A percentile compares a stretch with the other conserved stretches of the same genome.
Evolutionary conservation across 306 rosid genomes (phyloP).

Genomic region (Glycyrrhiza uralensis): DNA sequence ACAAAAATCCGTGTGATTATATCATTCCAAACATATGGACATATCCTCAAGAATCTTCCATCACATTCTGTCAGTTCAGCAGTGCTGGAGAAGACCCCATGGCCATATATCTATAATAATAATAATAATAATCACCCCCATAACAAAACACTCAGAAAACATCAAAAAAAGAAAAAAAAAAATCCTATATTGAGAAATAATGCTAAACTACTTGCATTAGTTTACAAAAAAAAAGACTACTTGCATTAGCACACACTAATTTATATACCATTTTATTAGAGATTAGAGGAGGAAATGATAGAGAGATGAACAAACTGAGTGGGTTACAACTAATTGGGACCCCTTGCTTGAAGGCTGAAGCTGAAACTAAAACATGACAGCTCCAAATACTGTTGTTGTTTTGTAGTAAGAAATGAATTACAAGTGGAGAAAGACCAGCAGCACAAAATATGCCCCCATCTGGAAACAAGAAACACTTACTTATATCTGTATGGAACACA

Average conservation of each 20-base stretch:
- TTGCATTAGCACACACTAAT: too few species aligned
- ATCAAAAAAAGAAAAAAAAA: background rate
- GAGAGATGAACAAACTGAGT: constrained; percentile 22
- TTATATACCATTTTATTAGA: constrained; percentile 26
- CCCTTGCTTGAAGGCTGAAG: constrained; percentile 53
- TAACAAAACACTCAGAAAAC: constrained; percentile 40
- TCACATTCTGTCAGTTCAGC: constrained; percentile 51
- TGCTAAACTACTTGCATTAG: constrained; percentile 14
- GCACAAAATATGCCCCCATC: constrained; percentile 37
- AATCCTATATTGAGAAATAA: constrained; percentile 24
- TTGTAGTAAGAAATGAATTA: constrained; percentile 21
- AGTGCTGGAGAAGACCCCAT: constrained; percentile 55
- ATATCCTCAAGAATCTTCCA: constrained; percentile 64
- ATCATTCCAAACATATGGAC: constrained; percentile 35
- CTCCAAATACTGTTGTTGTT: constrained; percentile 47
- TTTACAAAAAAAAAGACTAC: too few species aligned
- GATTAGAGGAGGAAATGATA: constrained; percentile 19
- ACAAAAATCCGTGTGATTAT: constrained; percentile 35
- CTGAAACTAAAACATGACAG: constrained; percentile 54
- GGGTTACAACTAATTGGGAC: constrained; percentile 39
- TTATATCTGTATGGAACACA: constrained; percentile 29
- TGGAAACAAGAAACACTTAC: constrained; percentile 35
- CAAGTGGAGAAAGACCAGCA: constrained; percentile 26
- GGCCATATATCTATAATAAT: constrained; percentile 20
- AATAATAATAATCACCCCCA: constrained; percentile 22